Conservation (phyloP, 2,329 filamentous ascomycete genomes). For the Xylaria arbuscula region DNA sequence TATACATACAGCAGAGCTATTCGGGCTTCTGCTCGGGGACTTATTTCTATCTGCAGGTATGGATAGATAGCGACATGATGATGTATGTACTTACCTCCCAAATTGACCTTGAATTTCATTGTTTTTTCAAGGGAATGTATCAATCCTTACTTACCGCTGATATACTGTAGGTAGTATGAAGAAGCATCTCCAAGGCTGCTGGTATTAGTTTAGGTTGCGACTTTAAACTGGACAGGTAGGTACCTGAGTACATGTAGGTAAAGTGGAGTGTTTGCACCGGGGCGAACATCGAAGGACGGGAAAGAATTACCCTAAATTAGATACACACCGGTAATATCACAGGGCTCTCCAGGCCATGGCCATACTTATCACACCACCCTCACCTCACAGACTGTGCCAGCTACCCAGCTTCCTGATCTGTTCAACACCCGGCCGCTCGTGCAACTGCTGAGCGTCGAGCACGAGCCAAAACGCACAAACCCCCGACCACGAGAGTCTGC, state of each 20-base stretch:
- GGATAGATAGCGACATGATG: too few species aligned
- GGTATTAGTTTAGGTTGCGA: too few species aligned
- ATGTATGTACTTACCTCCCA: too few species aligned
- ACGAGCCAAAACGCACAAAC: conserved; percentile 17
- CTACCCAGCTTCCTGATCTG: conserved; percentile 35
- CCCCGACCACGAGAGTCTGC: conserved; percentile 12
- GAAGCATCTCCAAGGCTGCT: too few species aligned
- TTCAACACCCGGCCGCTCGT: conserved; percentile 29
- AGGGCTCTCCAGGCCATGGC: conserved; percentile 32
- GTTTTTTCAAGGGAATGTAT: too few species aligned
- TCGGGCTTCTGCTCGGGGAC: too few species aligned
- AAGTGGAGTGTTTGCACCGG: conserved; percentile 20
- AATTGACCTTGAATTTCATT: too few species aligned
- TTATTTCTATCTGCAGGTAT: too few species aligned
- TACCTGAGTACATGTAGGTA: background rate
- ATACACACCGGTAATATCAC: conserved; percentile 21
- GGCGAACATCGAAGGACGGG: conserved; percentile 10
- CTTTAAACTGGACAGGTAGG: background rate
- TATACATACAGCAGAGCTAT: too few species aligned
- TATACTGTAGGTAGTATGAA: too few species aligned
- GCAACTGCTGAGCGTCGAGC: conserved; percentile 22
- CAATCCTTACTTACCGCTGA: too few species aligned
- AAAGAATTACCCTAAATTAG: conserved; percentile 13
- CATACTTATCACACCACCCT: conserved; percentile 36
- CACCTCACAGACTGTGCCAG: conserved; percentile 25